Base-by-base conservation (phyloP, 1,284 basidiomycete species). In the Polyporus tsugae region DNA sequence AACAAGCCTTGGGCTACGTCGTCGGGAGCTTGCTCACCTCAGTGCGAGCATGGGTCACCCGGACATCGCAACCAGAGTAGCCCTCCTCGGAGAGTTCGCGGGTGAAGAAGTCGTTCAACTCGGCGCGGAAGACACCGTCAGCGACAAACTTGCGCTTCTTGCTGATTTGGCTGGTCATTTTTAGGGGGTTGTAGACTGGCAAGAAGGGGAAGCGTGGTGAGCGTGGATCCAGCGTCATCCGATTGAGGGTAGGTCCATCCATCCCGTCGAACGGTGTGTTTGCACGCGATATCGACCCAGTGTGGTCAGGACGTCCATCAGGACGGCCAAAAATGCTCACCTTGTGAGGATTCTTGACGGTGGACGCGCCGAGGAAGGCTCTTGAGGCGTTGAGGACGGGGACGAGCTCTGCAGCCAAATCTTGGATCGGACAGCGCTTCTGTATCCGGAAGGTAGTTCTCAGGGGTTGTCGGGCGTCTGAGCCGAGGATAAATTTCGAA, bases 41-140 rank as follows among this genome's bases (percentile, higher is more conserved):
- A 77, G 98, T 99, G 80, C 97, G 94, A 75, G 97, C 96, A 83
- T 99, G 98, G 77, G 98, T 99, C 73, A 99, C 97, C 80, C 98
- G 96, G 83, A 99, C 98, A 86, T 99, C 98, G 83, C 98, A 99
- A 71, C 98, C 98, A 83, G 98, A 99, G 90, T 99, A 99, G 79
- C 98, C 98, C 86, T 99, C 98, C 85, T 98, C 97, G 70, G 97
- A 95, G 80, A 99, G 95, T 85, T 99, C 97, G 77, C 97, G 96
- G 74, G 95, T 98, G 87, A 97, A 98, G 89, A 98, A 98, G 84
- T 98, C 97, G 82, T 96, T 96, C 81, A 98, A 90, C 85, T 98
- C 96, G 78, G 97, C 96, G 82, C 95, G 95, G 91, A 98, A 98
- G 70, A 98, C 96, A 91, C 96, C 96, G 82, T 98, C 97, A 73